These are phyloP conservation scores for Suhomyces coccinellae DNA, from an alignment of 1,139 yeast genomes.

Conservation along the genomic window DNA sequence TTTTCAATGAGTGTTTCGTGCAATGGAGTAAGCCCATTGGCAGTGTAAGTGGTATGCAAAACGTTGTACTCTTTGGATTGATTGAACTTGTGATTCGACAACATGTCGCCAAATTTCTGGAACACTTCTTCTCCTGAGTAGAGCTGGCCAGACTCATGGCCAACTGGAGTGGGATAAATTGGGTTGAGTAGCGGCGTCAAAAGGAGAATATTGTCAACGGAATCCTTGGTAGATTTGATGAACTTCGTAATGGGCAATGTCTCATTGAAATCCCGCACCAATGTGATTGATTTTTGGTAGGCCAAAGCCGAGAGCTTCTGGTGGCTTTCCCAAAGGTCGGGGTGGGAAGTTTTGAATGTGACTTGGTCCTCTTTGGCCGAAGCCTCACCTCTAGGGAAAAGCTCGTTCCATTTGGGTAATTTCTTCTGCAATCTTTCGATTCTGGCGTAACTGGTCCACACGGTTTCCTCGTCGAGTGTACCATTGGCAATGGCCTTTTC, in stretches of 20 bases:
- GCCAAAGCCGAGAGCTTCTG: constrained; percentile 47
- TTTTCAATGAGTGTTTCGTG: constrained; percentile 59
- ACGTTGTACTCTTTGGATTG: constrained; percentile 45
- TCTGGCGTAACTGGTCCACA: constrained; percentile 44
- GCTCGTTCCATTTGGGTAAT: constrained; percentile 50
- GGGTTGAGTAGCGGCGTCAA: constrained; percentile 57
- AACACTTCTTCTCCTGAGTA: constrained; percentile 61
- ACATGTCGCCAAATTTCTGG: constrained; percentile 46
- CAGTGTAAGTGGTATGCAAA: constrained; percentile 62
- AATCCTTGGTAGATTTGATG: constrained; percentile 22
- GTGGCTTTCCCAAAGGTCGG: constrained; percentile 46
- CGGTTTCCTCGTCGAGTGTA: constrained; percentile 49
- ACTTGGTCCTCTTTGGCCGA: constrained; percentile 29
- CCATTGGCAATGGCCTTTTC: constrained; percentile 56
- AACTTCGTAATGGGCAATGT: constrained; percentile 53
- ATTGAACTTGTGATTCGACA: constrained; percentile 38
- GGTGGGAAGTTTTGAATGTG: constrained; percentile 28
- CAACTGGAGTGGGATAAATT: constrained; percentile 24
- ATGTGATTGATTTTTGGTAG: constrained; percentile 55
- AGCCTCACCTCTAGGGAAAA: constrained; percentile 42
- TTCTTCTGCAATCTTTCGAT: constrained; percentile 46
- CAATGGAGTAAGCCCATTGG: constrained; percentile 59
- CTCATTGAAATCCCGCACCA: constrained; percentile 56
- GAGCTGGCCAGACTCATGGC: constrained; percentile 22
- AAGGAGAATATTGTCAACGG: constrained; percentile 42